Base-by-base conservation (phyloP, 495 filamentous ascomycete genomes). In the Hypomontagnella monticulosa region DNA sequence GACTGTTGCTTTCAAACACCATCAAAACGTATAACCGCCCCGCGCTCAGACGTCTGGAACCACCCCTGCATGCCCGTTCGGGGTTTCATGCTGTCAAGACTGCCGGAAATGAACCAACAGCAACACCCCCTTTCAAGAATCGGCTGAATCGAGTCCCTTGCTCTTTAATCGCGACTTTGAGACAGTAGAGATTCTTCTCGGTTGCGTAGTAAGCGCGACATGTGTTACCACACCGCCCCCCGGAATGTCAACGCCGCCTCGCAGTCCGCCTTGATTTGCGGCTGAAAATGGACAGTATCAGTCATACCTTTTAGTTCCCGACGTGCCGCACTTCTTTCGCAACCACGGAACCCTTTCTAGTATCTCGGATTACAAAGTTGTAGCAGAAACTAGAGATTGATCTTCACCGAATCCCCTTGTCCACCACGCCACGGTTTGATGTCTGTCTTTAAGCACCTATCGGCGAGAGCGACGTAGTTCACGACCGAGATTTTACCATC, bases 11-110 rank as follows among this genome's bases (percentile, higher is more conserved):
- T 40, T 55, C 44, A 67, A 67, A 67, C 63, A 43, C 33, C 47
- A 47, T 57, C 63, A 67, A 67, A 67, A 67, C 63, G 41, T 61
- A 36, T 34, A 57, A 46, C 20, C 47, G 46, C 51, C 63, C 63
- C 63, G 57, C 63, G 41, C 47, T 27, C 18, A 16, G 46, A 37
- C 27, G 40, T 32, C 53, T 51, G 63, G 61, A 61, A 4, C 8
- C 3, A 51, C 63, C 63, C 57, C 57, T 67, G 57, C 57, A 61
- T 67, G 15, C 40, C 20, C n/a, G 14, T 54, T 19, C 18, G 18
- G 49, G 41, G 59, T 48, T 58, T 63, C 50, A 47, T 14, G 42
- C 30, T 33, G 14, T 8, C 12, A 16, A 20, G 15, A 32, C 11
- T 16, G 23, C 23, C 23, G 23, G 23, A 27, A 27, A 27, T 27